Conservation (phyloP, 1,284 basidiomycete species). For the Ustilago crameri region DNA sequence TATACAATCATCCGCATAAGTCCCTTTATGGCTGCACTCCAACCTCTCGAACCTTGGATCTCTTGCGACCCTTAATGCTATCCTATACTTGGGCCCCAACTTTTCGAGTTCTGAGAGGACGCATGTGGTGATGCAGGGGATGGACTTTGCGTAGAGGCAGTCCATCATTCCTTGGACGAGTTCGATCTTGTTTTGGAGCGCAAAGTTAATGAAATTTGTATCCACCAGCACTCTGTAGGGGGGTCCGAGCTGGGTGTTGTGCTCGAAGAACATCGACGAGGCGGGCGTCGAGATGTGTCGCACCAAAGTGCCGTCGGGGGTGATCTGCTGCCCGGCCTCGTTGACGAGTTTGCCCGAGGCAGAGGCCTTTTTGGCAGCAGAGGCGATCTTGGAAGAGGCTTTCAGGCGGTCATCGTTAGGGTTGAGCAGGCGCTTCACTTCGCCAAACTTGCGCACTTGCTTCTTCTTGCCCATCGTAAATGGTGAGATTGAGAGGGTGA, state of each 20-base stretch:
- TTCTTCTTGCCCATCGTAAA: conserved; percentile 82
- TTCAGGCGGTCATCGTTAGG: conserved; percentile 93
- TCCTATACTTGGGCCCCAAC: conserved; percentile 91
- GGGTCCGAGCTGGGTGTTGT: conserved; percentile 94
- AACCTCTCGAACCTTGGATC: conserved; percentile 96
- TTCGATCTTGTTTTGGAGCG: conserved; percentile 97
- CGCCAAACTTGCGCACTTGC: conserved; percentile 93
- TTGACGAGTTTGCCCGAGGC: conserved; percentile 8
- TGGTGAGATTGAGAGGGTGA: no score
- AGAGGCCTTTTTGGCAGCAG: conserved; percentile 52
- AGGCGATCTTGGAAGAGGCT: conserved; percentile 72
- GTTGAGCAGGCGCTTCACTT: conserved; percentile 93
- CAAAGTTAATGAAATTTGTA: conserved; percentile 99
- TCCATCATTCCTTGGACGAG: conserved; percentile 99
- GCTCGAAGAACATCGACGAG: conserved; percentile 91
- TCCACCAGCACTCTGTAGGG: conserved; percentile 98
- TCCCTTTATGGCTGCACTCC: conserved; percentile 89
- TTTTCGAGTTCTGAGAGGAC: conserved; percentile 98
- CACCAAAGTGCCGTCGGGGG: conserved; percentile 46
- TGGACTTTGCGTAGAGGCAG: conserved; percentile 98
- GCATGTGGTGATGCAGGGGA: conserved; percentile 97
- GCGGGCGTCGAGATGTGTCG: conserved; percentile 69
- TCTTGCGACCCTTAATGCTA: conserved; percentile 93
- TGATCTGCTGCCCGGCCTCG: conserved; percentile 18
- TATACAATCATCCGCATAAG: conserved; percentile 98